Evolutionary conservation across 1,284 basidiomycete genomes (phyloP), one percentile per base, ranked within the genome.

Genomic region (Pisolithus thermaeus): DNA sequence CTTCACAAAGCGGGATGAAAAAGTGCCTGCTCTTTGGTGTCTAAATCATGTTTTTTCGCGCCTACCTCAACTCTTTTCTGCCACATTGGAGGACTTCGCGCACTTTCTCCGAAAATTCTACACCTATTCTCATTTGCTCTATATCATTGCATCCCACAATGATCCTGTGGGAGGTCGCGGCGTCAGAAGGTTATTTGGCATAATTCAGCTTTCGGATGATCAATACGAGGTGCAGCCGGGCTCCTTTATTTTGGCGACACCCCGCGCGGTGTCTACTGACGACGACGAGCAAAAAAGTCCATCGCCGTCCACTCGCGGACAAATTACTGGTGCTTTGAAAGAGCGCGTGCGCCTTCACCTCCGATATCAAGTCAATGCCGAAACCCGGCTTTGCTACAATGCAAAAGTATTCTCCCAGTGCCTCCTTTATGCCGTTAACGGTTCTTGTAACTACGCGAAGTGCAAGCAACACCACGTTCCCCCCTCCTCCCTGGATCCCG

Each of bases 391-490:
- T 5, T 74, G 73, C 48, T 59, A 44, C 30, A 42, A 58, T 1
- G 62, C 70, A 0, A 50, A 56, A 1, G 68, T 67, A 3, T 69
- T 79, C 36, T 67, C 64, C 2, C 73, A 70, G 1, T 81, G 79
- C 52, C 58, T 77, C 18, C 57, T 60, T 0, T 70, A 61, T 47
- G 56, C 63, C 4, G 55, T 73, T 4, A 66, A 58, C 27, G 62
- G 60, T 0, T 51, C 59, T 2, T 81, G 79, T 52, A 63, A 68
- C 35, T 60, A 69, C 3, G 0, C 1, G 0, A 46, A 62, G 0
- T 81, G 79, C 52, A 65, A 64, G 4, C 61, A 65, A 28, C 65
- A 70, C 3, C 79, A 81, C 52, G 51, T 70, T 12, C 41, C 55
- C 6, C 12, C 54, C 0, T 51, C 53, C 0, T 47, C 59, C 7